Evolutionary conservation across 2,329 filamentous ascomycete species (phyloP).

Genomic region (Diaporthe aspalathi): DNA sequence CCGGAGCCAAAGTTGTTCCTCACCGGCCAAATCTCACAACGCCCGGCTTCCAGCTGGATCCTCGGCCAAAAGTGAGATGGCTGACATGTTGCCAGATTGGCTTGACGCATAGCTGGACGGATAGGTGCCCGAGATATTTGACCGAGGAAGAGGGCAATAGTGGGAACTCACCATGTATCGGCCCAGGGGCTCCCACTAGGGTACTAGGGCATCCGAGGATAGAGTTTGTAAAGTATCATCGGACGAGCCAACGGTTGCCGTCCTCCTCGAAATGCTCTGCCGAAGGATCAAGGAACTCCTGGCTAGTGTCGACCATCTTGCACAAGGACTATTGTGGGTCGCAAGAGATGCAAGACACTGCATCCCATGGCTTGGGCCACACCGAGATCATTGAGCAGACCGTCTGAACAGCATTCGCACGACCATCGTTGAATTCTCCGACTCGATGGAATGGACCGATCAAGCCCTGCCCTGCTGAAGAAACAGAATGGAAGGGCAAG

Average conservation of each 20-base stretch:
- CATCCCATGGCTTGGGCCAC: slow-evolving; percentile 28
- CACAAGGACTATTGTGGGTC: slow-evolving; percentile 36
- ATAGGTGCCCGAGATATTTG: slow-evolving; percentile 36
- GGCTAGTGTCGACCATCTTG: slow-evolving; percentile 37
- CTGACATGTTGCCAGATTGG: slow-evolving; percentile 18
- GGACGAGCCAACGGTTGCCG: slow-evolving; percentile 36
- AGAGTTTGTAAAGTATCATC: slow-evolving; percentile 39
- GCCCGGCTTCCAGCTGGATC: slow-evolving; percentile 6
- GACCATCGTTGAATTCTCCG: slow-evolving; percentile 2
- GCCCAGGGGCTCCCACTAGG: slow-evolving; percentile 27
- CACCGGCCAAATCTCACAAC: slow-evolving; percentile 13
- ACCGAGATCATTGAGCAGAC: slow-evolving; percentile 21
- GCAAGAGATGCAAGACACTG: slow-evolving; percentile 37
- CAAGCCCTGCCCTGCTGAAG: background rate
- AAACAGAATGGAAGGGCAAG: slow-evolving; percentile 6
- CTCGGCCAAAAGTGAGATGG: slow-evolving; percentile 20
- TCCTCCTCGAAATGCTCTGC: slow-evolving; percentile 38
- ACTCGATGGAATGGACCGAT: slow-evolving; percentile 12
- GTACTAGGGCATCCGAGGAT: slow-evolving; percentile 39
- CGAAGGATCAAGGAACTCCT: slow-evolving; percentile 40
- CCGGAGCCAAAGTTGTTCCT: slow-evolving; percentile 17
- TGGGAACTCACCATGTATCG: slow-evolving; percentile 32
- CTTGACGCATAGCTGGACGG: slow-evolving; percentile 14
- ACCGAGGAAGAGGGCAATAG: slow-evolving; percentile 35
- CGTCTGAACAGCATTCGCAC: slow-evolving; percentile 28